A percentile compares a stretch with the other conserved stretches of the same genome.
These are phyloP conservation scores for Calonectria pteridis DNA, from an alignment of 2,329 filamentous ascomycete species.

Conservation along the genomic window DNA sequence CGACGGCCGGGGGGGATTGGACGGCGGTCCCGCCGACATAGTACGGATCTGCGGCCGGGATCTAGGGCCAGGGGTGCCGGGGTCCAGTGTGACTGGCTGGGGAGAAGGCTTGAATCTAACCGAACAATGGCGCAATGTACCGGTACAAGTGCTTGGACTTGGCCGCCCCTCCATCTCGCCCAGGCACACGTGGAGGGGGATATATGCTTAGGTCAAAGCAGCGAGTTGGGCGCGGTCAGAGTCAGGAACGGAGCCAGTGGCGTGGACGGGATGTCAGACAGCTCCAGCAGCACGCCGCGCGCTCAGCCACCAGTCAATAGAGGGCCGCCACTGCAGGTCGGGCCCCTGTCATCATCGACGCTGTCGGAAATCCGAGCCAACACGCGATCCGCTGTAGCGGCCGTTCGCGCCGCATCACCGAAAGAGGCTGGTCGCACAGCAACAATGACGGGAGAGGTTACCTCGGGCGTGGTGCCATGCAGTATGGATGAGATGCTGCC, in stretches of 20 bases:
- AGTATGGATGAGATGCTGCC: slow-evolving; percentile 1
- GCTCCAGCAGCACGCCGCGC: slow-evolving; percentile 1
- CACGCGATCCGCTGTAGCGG: slow-evolving; percentile 14
- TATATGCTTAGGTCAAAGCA: slow-evolving; percentile 17
- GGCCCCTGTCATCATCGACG: background rate
- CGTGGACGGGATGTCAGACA: slow-evolving; percentile 17
- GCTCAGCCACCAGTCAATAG: slow-evolving; percentile 11
- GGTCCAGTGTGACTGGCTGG: slow-evolving; percentile 17
- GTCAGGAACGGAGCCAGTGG: slow-evolving; percentile 22
- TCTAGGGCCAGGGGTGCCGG: slow-evolving; percentile 10
- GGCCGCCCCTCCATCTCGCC: slow-evolving; percentile 13
- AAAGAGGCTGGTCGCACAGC: slow-evolving; percentile 24
- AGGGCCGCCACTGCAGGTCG: background rate
- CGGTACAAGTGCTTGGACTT: slow-evolving; percentile 18
- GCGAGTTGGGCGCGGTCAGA: slow-evolving; percentile 7
- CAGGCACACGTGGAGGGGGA: slow-evolving; percentile 23
- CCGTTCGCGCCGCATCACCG: slow-evolving; percentile 17
- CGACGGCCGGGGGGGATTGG: slow-evolving; percentile 19
- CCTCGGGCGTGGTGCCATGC: slow-evolving; percentile 19
- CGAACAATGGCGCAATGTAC: slow-evolving; percentile 24
- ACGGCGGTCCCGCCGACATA: slow-evolving; percentile 18
- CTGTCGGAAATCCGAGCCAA: slow-evolving; percentile 15
- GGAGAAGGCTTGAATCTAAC: slow-evolving; percentile 21
- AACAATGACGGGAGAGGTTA: slow-evolving; percentile 5
- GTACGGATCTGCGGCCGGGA: slow-evolving; percentile 22